A percentile compares a stretch with the other conserved stretches of the same genome.
Conservation (phyloP, 305 asterid species). For the Fraxinus platypoda region DNA sequence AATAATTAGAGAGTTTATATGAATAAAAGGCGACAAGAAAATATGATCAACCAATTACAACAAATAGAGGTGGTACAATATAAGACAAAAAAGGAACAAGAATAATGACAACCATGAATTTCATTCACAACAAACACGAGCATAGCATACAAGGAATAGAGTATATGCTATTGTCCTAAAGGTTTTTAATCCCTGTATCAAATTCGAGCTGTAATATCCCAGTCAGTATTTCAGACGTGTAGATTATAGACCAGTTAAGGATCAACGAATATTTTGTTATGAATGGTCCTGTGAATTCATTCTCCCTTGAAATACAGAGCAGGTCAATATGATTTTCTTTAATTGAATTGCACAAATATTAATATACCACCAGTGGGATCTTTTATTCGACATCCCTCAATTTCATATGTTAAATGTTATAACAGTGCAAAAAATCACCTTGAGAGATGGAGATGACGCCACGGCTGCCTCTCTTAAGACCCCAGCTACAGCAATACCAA, state of each 20-base stretch:
- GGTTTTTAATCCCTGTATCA: background rate
- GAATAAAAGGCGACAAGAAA: background rate
- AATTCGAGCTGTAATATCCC: background rate
- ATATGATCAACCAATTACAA: background rate
- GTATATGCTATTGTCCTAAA: background rate
- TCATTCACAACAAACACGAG: background rate
- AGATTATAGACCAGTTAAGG: background rate
- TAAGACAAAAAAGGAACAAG: background rate
- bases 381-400: background rate
- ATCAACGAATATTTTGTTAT: background rate
- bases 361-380: background rate
- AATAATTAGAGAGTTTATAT: background rate
- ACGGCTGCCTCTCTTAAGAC: conserved; percentile 60
- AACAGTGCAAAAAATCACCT: conserved; percentile 44
- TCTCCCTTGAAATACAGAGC: background rate
- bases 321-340: background rate
- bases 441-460: conserved; percentile 66
- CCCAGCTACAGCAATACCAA: conserved; percentile 70
- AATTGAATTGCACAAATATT: background rate
- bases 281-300: background rate
- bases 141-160: background rate
- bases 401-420: background rate
- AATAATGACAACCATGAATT: background rate
- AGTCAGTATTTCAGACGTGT: background rate
- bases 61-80: background rate